Conservation (phyloP, 495 filamentous ascomycete genomes). For the Pseudevernia furfuracea region DNA sequence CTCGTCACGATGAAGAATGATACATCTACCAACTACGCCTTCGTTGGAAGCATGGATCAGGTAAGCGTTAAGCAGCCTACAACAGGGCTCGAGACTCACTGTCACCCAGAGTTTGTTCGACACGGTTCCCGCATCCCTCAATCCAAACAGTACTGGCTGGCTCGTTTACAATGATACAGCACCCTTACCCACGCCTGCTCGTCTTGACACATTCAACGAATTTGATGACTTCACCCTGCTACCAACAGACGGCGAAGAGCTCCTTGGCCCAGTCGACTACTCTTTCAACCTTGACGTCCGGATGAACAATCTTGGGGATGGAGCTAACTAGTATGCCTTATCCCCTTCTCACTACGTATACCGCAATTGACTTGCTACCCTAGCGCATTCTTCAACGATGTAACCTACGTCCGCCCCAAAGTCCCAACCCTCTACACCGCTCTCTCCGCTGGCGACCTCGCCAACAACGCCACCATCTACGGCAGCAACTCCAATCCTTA, state of each 20-base stretch:
- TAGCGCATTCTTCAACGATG: slow-evolving; percentile 70
- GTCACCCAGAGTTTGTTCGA: slow-evolving; percentile 60
- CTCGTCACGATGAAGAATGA: slow-evolving; percentile 51
- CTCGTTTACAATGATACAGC: slow-evolving; percentile 56
- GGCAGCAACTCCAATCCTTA: slow-evolving; percentile 58
- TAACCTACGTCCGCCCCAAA: slow-evolving; percentile 60
- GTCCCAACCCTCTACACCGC: slow-evolving; percentile 69
- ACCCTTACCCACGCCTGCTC: slow-evolving; percentile 44
- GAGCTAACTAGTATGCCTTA: slow-evolving; percentile 59
- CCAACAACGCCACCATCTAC: slow-evolving; percentile 59
- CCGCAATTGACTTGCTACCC: neutral
- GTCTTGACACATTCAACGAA: slow-evolving; percentile 49
- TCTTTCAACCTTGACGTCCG: slow-evolving; percentile 55
- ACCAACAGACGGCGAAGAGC: slow-evolving; percentile 51
- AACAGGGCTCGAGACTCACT: neutral
- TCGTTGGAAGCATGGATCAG: slow-evolving; percentile 50
- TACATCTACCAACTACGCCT: slow-evolving; percentile 42
- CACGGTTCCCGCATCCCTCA: slow-evolving; percentile 51
- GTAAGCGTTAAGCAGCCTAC: slow-evolving; percentile 25
- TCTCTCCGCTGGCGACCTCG: slow-evolving; percentile 50
- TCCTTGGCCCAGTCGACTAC: slow-evolving; percentile 49
- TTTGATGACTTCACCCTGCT: slow-evolving; percentile 69
- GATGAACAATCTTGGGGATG: slow-evolving; percentile 66
- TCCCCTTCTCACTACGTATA: neutral
- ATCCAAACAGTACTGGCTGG: slow-evolving; percentile 71